These are phyloP conservation scores for Blastobotrys ciferrii DNA, from an alignment of 1,139 yeast species.

Conservation along the genomic window DNA sequence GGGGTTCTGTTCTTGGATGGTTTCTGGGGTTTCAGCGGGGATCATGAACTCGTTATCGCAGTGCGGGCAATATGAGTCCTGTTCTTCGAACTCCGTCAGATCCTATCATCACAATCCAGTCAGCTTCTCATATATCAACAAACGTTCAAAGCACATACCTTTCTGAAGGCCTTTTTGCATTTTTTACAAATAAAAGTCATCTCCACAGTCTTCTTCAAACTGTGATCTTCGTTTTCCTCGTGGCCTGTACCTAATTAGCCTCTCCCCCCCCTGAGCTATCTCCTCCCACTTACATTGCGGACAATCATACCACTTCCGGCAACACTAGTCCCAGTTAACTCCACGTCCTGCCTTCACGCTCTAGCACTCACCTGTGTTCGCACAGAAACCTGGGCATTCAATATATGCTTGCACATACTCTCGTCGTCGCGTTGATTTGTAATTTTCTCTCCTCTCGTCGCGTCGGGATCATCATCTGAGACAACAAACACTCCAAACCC, in stretches of 20 bases:
- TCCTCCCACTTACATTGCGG: constrained; percentile 33
- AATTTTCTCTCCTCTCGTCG: neutral
- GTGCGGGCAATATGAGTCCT: constrained; percentile 39
- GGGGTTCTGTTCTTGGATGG: constrained; percentile 18
- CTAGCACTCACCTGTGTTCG: constrained; percentile 34
- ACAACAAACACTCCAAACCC: too few relatives aligned
- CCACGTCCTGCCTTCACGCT: neutral
- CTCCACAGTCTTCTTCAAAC: constrained; percentile 36
- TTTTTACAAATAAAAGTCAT: constrained; percentile 40
- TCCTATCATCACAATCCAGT: constrained; percentile 21
- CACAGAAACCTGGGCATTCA: constrained; percentile 40
- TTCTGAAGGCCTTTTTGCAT: constrained; percentile 40
- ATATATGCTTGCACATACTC: constrained; percentile 38
- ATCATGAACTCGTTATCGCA: constrained; percentile 40
- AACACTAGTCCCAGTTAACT: constrained; percentile 27
- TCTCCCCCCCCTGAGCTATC: neutral
- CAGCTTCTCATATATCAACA: neutral
- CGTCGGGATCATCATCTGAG: neutral
- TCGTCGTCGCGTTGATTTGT: neutral
- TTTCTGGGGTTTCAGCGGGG: constrained; percentile 30
- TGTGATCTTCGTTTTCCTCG: constrained; percentile 36
- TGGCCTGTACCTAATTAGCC: constrained; percentile 29
- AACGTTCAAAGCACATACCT: constrained; percentile 21
- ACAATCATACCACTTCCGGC: constrained; percentile 40
- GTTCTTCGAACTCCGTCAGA: constrained; percentile 36